Evolutionary conservation across 441 rosid species (phyloP).

Genomic region (Croton laevigatus): DNA sequence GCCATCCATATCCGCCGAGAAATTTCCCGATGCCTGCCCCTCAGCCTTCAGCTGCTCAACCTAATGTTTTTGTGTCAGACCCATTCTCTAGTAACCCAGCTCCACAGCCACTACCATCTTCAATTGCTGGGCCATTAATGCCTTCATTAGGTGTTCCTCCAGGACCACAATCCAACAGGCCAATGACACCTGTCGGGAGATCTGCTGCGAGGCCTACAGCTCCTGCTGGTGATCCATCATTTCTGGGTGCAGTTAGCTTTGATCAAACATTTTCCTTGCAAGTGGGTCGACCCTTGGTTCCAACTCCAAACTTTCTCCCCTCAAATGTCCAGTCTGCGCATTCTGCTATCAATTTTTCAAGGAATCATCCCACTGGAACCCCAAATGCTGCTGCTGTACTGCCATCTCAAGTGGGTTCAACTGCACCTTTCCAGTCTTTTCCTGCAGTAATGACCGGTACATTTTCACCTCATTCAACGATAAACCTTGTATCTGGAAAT

Average conservation of each 20-base stretch:
- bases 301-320: slow-evolving; percentile 38
- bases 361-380: slow-evolving; percentile 27
- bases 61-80: slow-evolving; percentile 24
- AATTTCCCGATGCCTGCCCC: slow-evolving; percentile 35
- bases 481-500: slow-evolving; percentile 21
- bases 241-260: slow-evolving; percentile 36
- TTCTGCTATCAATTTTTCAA: slow-evolving; percentile 19
- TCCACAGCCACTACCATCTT: slow-evolving; percentile 31
- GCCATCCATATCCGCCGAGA: slow-evolving; percentile 41
- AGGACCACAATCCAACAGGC: slow-evolving; percentile 33
- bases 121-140: slow-evolving; percentile 36
- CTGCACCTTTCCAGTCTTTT: slow-evolving; percentile 27
- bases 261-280: slow-evolving; percentile 40
- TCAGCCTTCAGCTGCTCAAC: slow-evolving; percentile 40
- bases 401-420: slow-evolving; percentile 22
- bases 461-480: slow-evolving; percentile 22
- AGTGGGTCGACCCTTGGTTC: slow-evolving; percentile 33
- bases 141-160: slow-evolving; percentile 27
- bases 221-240: slow-evolving; percentile 19
- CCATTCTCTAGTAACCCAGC: slow-evolving; percentile 41
- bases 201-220: slow-evolving; percentile 37
- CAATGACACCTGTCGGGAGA: slow-evolving; percentile 28
- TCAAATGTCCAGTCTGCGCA: slow-evolving; percentile 29
- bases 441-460: slow-evolving; percentile 5
- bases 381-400: slow-evolving; percentile 28